phyloP scores from a whole-genome alignment of 2,329 filamentous ascomycete genomes.

The Mollisia scopiformis region DNA sequence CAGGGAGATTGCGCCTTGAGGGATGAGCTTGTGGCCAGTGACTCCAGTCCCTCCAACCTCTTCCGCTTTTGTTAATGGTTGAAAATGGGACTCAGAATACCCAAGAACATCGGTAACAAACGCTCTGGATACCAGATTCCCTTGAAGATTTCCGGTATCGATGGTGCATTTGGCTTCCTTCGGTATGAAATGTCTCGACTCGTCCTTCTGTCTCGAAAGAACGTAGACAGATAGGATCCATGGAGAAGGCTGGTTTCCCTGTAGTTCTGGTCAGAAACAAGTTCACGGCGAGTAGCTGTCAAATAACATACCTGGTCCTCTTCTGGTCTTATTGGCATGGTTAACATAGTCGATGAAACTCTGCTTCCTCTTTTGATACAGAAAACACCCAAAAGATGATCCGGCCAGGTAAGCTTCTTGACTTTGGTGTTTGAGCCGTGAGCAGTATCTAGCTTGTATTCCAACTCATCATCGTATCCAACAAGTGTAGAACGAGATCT shows the following conservation, averaged over 20 bases:
- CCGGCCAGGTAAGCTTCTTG: not conserved
- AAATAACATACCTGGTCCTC: not conserved
- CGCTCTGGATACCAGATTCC: conserved; percentile 22
- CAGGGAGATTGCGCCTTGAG: conserved; percentile 21
- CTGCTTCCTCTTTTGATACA: not conserved
- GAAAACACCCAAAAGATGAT: not conserved
- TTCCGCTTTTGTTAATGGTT: not conserved
- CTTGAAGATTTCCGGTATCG: conserved; percentile 29
- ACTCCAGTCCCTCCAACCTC: not conserved
- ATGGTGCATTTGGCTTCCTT: conserved; percentile 23
- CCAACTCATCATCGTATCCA: conserved; percentile 11
- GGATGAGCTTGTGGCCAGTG: conserved; percentile 20
- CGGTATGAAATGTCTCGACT: not conserved
- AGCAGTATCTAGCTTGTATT: not conserved
- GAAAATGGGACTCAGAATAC: conserved; percentile 11
- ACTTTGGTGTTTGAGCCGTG: not conserved
- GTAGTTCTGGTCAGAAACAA: not conserved
- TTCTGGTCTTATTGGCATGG: not conserved
- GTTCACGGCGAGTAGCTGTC: not conserved
- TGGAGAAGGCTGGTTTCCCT: not conserved
- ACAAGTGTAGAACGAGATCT: conserved; percentile 16
- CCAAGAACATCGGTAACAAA: conserved; percentile 19
- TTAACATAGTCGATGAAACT: not conserved
- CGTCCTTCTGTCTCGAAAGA: not conserved
- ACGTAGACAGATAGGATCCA: not conserved